Conservation (phyloP, 1,284 basidiomycete species). For the Malassezia arunalokei region DNA sequence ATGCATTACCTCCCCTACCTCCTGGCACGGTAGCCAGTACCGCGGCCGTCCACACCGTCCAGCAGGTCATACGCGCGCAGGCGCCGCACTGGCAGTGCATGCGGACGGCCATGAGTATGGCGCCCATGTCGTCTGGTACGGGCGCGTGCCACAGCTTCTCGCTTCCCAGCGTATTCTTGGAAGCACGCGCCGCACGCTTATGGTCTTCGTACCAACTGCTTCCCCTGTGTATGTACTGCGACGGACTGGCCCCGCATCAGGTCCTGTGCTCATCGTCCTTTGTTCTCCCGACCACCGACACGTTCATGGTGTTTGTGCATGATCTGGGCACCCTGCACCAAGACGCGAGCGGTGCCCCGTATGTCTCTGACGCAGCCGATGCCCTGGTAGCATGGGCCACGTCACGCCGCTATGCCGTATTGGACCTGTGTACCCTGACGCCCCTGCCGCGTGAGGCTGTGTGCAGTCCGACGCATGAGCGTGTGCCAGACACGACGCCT, state of each 20-base stretch:
- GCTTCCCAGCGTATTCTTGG: not conserved
- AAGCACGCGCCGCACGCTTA: slow-evolving; percentile 6
- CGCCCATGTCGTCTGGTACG: not conserved
- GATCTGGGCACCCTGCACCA: slow-evolving; percentile 29
- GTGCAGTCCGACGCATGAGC: slow-evolving; percentile 1
- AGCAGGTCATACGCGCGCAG: slow-evolving; percentile 71
- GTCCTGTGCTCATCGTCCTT: slow-evolving; percentile 66
- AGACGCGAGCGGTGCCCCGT: not conserved
- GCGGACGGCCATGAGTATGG: slow-evolving; percentile 49
- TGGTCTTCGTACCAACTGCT: slow-evolving; percentile 2
- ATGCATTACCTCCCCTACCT: slow-evolving; percentile 58
- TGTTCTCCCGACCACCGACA: slow-evolving; percentile 20
- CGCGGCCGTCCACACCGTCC: slow-evolving; percentile 70
- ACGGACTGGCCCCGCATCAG: slow-evolving; percentile 1
- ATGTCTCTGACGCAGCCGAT: slow-evolving; percentile 63
- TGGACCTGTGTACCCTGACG: slow-evolving; percentile 56
- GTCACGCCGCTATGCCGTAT: slow-evolving; percentile 57
- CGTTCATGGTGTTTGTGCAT: slow-evolving; percentile 33
- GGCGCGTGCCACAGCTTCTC: not conserved
- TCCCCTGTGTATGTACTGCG: not conserved
- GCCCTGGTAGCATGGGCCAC: slow-evolving; percentile 65
- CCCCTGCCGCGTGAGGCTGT: not conserved
- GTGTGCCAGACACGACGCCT: not conserved
- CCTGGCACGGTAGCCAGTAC: slow-evolving; percentile 61
- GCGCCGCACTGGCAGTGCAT: slow-evolving; percentile 81